Base-by-base conservation (phyloP, 306 rosid species). In the Gastrolobium bilobum region DNA sequence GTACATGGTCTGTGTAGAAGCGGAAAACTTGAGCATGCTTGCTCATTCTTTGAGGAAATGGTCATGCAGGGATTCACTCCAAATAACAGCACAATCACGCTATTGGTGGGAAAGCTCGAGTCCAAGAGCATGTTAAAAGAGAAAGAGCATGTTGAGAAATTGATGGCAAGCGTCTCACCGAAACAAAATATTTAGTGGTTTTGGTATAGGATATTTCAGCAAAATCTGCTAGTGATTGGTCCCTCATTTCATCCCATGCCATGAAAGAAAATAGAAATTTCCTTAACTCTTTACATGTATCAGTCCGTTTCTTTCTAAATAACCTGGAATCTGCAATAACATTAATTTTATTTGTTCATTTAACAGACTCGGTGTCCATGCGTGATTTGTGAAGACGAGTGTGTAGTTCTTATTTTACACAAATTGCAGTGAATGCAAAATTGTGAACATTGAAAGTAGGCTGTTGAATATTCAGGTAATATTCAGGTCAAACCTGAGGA, bases 1-100 rank as follows among this genome's bases (percentile, higher is more conserved):
- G 87, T 94, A 3, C 77, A 67, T 8, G 86, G 91, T 54, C 5
- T 89, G 66, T 80, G 88, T 62, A 86, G 65, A 71, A 86, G 79
- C 0, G 92, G 92, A 58, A 92, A 89, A 69, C 73, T 84, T 6
- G 86, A 82, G 70, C 79, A 14, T 2, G 97, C 97, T 75, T 88
- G 85, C 75, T 33, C 15, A 5, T 90, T 84, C 86, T 83, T 92
- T 37, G 89, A 87, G 84, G 93, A 92, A 68, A 86, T 90, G 95
- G 77, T 90, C 33, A 85, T 54, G 13, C 87, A 62, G 75, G 92
- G 85, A 14, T 73, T 88, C 37, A 47, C 67, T 80, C 88, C 92
- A 0, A 73, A 47, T 77, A 59, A 76, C 37, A 31, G 39, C 81
- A 86, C 87, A 9, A 57, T 75, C 81, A 86, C 81, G 69, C 82